These are phyloP conservation scores for Verticillium albo-atrum DNA, from an alignment of 2,329 filamentous ascomycete species.

Conservation along the genomic window DNA sequence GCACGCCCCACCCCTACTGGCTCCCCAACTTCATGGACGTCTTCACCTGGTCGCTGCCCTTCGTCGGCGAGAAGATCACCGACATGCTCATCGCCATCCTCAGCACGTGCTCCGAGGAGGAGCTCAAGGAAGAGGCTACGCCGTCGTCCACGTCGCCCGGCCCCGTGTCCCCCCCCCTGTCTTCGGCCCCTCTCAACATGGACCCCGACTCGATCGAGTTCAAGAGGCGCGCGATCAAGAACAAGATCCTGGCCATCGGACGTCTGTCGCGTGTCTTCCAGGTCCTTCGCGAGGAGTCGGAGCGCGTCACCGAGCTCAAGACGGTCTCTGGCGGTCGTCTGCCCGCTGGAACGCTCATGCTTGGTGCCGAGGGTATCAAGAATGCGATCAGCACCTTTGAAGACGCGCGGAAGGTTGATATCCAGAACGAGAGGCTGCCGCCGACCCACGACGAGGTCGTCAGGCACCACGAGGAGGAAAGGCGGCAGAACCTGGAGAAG, in stretches of 20 bases:
- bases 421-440: constrained; percentile 93
- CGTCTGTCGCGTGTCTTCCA: constrained; percentile 97
- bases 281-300: constrained; percentile 93
- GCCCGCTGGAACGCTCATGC: constrained; percentile 93
- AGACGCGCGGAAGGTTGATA: constrained; percentile 91
- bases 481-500: constrained; percentile 77
- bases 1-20: constrained; percentile 98
- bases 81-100: constrained; percentile 99
- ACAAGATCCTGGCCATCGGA: constrained; percentile 98
- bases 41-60: constrained; percentile 99
- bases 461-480: constrained; percentile 75
- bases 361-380: constrained; percentile 97
- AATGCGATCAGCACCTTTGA: constrained; percentile 96
- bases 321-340: constrained; percentile 89
- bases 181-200: constrained; percentile 32
- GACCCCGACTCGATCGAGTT: constrained; percentile 88
- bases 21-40: constrained; percentile 99
- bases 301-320: constrained; percentile 95
- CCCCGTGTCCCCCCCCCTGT: constrained; percentile 69
- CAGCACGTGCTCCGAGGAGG: constrained; percentile 98
- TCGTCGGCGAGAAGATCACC: constrained; percentile 98
- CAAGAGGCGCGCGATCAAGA: constrained; percentile 96
- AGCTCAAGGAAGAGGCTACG: constrained; percentile 84
- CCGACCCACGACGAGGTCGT: constrained; percentile 90
- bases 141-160: constrained; percentile 65